phyloP scores from a whole-genome alignment of 352 stramenopile genomes.

The Pythium dissotocum region DNA sequence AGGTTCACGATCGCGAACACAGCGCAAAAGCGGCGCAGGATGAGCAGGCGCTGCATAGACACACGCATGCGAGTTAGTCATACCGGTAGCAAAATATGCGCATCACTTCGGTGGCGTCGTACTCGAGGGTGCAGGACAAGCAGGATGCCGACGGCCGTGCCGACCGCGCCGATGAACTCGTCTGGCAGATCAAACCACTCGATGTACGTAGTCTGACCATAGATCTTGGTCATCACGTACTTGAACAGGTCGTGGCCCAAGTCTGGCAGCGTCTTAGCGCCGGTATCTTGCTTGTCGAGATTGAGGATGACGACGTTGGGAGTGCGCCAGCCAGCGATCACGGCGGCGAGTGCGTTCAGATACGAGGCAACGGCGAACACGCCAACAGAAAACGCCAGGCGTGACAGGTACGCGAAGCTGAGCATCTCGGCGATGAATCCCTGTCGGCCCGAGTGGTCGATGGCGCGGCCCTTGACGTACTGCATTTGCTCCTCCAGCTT shows the following conservation, averaged over 20 bases:
- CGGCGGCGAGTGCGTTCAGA: conserved; percentile 77
- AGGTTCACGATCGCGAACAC: conserved; percentile 87
- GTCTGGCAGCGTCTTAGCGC: conserved; percentile 77
- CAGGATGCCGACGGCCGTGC: conserved; percentile 63
- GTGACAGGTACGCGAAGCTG: conserved; percentile 83
- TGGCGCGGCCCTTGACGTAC: conserved; percentile 69
- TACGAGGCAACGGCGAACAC: conserved; percentile 81
- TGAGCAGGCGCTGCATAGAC: conserved; percentile 62
- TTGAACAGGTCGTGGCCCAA: conserved; percentile 87
- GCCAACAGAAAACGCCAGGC: conserved; percentile 74
- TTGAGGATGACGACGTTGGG: conserved; percentile 82
- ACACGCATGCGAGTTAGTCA: background rate
- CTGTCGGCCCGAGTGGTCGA: conserved; percentile 73
- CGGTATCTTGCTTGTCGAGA: conserved; percentile 57
- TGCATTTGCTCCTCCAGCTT: conserved; percentile 71
- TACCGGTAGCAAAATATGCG: no score
- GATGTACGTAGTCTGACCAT: conserved; percentile 79
- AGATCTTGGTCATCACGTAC: conserved; percentile 84
- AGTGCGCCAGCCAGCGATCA: conserved; percentile 82
- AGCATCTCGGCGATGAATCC: conserved; percentile 89
- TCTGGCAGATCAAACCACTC: conserved; percentile 86
- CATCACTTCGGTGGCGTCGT: conserved; percentile 22
- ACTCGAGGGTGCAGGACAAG: conserved; percentile 79
- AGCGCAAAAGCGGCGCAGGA: conserved; percentile 80
- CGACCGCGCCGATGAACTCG: conserved; percentile 76